Evolutionary conservation across 192 early-diverging fungal genomes (phyloP).

Genomic region (Coemansia sp.): DNA sequence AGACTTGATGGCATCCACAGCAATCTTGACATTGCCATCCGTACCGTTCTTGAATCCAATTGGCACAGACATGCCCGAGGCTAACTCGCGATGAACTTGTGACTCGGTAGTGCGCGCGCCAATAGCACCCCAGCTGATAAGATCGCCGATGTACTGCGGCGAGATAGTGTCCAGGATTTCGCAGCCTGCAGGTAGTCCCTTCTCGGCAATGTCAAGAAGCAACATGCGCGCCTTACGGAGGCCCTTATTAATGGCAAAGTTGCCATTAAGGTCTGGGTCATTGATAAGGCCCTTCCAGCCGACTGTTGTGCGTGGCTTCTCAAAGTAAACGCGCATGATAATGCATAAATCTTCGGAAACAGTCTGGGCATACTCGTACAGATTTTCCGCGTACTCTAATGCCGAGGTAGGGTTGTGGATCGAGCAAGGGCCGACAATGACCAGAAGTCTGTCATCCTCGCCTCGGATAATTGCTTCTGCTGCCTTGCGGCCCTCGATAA

Average conservation of each 20-base stretch:
- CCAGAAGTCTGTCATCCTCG: conserved; percentile 74
- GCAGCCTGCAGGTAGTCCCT: conserved; percentile 72
- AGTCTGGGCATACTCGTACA: conserved; percentile 60
- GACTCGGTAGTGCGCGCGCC: conserved; percentile 83
- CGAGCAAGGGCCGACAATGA: conserved; percentile 85
- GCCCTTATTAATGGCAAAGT: conserved; percentile 81
- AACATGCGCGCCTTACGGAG: conserved; percentile 72
- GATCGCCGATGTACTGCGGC: conserved; percentile 78
- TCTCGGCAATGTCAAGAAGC: conserved; percentile 66
- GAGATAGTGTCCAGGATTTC: conserved; percentile 82
- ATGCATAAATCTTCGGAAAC: conserved; percentile 65
- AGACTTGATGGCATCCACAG: conserved; percentile 89
- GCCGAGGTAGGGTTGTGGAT: conserved; percentile 79
- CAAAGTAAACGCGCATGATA: conserved; percentile 85
- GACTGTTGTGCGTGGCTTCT: conserved; percentile 80
- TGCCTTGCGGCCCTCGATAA: conserved; percentile 64
- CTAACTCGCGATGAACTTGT: conserved; percentile 79
- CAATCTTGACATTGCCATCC: conserved; percentile 76
- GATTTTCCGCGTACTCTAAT: conserved; percentile 68
- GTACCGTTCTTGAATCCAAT: conserved; percentile 87
- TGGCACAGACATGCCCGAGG: conserved; percentile 75
- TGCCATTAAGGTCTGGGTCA: conserved; percentile 71
- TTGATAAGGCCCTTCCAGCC: conserved; percentile 96
- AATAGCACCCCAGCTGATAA: conserved; percentile 77
- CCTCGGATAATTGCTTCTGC: conserved; percentile 69